These are phyloP conservation scores for Malus hybrid DNA, from an alignment of 331 rosid genomes.

Conservation along the genomic window DNA sequence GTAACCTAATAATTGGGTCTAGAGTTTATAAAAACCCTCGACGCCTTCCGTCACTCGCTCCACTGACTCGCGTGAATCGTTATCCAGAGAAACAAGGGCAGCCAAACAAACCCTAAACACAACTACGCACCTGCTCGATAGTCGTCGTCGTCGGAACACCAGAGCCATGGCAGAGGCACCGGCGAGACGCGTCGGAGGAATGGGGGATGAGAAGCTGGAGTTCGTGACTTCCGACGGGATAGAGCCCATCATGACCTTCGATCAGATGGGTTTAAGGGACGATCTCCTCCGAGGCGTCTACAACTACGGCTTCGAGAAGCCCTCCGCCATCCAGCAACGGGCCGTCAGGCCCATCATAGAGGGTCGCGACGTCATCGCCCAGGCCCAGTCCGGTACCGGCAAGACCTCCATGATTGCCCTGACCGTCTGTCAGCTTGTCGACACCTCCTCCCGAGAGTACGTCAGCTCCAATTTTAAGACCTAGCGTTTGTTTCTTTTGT, in stretches of 20 bases:
- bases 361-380: conserved; percentile 96
- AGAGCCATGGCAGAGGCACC: conserved; percentile 10
- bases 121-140: background rate
- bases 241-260: conserved; percentile 71
- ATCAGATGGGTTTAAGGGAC: conserved; percentile 88
- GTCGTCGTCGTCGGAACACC: background rate
- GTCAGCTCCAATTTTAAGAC: conserved; percentile 12
- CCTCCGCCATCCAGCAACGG: conserved; percentile 95
- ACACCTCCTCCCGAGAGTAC: conserved; percentile 63
- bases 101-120: background rate
- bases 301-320: conserved; percentile 89
- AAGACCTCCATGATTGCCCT: conserved; percentile 97
- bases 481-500: background rate
- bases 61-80: background rate
- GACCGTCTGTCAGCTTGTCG: conserved; percentile 85
- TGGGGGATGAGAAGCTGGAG: conserved; percentile 53
- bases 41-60: background rate
- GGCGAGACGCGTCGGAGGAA: conserved; percentile 30
- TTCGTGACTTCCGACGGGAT: conserved; percentile 83
- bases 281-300: conserved; percentile 87
- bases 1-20: too few species aligned
- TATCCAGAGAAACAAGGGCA: background rate
- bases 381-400: conserved; percentile 99
- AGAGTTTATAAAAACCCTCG: background rate
- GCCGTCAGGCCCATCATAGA: conserved; percentile 86